These are phyloP conservation scores for Drechslera avenae DNA, from an alignment of 2,329 filamentous ascomycete genomes.

Conservation along the genomic window DNA sequence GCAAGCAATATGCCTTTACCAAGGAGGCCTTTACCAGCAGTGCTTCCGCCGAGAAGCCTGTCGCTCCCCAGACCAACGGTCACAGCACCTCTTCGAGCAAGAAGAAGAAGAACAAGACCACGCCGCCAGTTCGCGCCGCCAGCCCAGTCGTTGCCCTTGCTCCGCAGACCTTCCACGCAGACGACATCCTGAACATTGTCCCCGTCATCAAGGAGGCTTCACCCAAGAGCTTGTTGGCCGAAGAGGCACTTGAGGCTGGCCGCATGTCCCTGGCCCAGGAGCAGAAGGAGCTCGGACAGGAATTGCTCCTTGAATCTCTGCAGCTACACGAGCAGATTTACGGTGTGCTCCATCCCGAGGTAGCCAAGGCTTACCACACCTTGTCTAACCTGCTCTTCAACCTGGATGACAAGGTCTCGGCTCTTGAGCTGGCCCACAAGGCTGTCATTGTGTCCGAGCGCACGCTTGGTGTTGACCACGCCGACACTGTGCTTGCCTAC, in stretches of 20 bases:
- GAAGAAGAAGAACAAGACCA: slow-evolving; percentile 62
- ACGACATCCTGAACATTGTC: slow-evolving; percentile 91
- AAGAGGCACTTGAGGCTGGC: slow-evolving; percentile 94
- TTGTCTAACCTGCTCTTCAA: slow-evolving; percentile 96
- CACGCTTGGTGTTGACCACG: slow-evolving; percentile 89
- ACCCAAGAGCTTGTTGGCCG: slow-evolving; percentile 86
- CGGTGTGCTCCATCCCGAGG: slow-evolving; percentile 93
- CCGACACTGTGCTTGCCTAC: slow-evolving; percentile 93
- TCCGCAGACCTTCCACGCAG: slow-evolving; percentile 72
- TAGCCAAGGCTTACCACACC: slow-evolving; percentile 92
- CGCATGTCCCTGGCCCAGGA: slow-evolving; percentile 94
- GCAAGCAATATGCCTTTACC: slow-evolving; percentile 75
- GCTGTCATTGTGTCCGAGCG: slow-evolving; percentile 95
- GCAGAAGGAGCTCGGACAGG: slow-evolving; percentile 94
- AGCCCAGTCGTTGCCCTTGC: slow-evolving; percentile 53
- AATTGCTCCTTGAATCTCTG: slow-evolving; percentile 91
- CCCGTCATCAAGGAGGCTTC: slow-evolving; percentile 93
- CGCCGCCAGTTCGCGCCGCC: slow-evolving; percentile 54
- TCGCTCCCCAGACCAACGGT: slow-evolving; percentile 47
- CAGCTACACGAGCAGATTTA: slow-evolving; percentile 99
- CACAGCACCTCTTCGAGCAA: slow-evolving; percentile 41
- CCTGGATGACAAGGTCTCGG: slow-evolving; percentile 95
- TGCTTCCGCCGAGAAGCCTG: slow-evolving; percentile 20
- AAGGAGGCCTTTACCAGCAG: slow-evolving; percentile 38
- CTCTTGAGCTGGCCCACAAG: slow-evolving; percentile 93